These are phyloP conservation scores for Fusarium sororula DNA, from an alignment of 2,329 filamentous ascomycete species.

Conservation along the genomic window DNA sequence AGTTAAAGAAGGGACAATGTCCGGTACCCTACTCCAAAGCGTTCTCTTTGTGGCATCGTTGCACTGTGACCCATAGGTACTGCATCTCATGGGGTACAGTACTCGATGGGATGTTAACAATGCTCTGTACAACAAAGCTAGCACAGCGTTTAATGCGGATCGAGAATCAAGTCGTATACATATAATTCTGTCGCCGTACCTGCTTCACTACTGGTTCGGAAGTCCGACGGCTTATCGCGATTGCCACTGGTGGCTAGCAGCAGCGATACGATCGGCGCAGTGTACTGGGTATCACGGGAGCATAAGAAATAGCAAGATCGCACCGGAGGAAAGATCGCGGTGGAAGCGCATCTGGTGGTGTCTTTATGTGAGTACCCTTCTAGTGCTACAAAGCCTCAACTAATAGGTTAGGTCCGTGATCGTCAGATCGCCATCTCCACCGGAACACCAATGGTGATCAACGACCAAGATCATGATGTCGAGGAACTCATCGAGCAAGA, in stretches of 20 bases:
- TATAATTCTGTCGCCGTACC: constrained; percentile 8
- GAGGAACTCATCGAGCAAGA: background rate
- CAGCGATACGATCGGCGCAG: background rate
- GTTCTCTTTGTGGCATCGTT: constrained; percentile 6
- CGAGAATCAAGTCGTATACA: background rate
- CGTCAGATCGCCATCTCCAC: constrained; percentile 2
- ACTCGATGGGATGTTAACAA: constrained; percentile 1
- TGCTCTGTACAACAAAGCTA: background rate
- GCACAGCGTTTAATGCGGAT: background rate
- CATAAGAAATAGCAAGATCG: background rate
- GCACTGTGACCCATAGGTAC: background rate
- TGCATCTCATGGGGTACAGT: constrained; percentile 8
- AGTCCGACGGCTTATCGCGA: constrained; percentile 1
- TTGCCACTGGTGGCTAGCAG: constrained; percentile 2
- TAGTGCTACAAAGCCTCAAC: rapidly evolving
- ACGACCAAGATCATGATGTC: background rate
- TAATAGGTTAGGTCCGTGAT: background rate
- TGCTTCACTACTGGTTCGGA: constrained; percentile 24
- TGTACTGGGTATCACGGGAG: background rate
- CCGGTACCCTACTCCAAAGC: background rate
- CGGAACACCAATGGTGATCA: background rate
- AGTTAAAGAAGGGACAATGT: background rate
- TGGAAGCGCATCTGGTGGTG: constrained; percentile 10
- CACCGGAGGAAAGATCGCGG: rapidly evolving
- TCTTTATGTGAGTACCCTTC: background rate